Conservation (phyloP, 257 asterid species). For the Solanum lycopersicoides region DNA sequence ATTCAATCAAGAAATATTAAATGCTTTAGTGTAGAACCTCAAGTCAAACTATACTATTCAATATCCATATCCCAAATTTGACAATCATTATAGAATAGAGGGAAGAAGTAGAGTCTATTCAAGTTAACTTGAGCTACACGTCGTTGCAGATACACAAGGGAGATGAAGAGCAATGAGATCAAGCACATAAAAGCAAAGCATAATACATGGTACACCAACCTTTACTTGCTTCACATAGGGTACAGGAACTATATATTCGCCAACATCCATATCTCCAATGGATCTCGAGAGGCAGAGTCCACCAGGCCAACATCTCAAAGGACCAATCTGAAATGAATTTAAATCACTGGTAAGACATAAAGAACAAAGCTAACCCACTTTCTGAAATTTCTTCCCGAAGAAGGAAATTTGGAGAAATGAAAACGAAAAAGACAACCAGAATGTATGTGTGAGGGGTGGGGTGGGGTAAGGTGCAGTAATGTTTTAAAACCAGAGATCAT, state of each 20-base stretch:
- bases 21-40: background rate
- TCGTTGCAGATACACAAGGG: background rate
- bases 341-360: slow-evolving; percentile 1
- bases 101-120: background rate
- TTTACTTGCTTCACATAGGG: slow-evolving; percentile 98
- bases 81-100: background rate
- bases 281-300: slow-evolving; percentile 97
- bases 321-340: slow-evolving; percentile 66
- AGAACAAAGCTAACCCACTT: background rate
- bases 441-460: background rate
- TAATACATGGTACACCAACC: slow-evolving; percentile 34
- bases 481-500: background rate
- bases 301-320: slow-evolving; percentile 99
- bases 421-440: background rate
- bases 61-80: background rate
- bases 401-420: background rate
- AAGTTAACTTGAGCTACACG: background rate
- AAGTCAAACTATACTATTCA: background rate
- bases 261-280: slow-evolving; percentile 97
- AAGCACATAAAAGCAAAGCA: background rate
- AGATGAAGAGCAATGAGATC: background rate
- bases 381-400: background rate
- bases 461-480: background rate
- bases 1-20: background rate
- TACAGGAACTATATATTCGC: slow-evolving; percentile 92